Base-by-base conservation (phyloP, 2,329 filamentous ascomycete species). In the Epichloe festucae region DNA sequence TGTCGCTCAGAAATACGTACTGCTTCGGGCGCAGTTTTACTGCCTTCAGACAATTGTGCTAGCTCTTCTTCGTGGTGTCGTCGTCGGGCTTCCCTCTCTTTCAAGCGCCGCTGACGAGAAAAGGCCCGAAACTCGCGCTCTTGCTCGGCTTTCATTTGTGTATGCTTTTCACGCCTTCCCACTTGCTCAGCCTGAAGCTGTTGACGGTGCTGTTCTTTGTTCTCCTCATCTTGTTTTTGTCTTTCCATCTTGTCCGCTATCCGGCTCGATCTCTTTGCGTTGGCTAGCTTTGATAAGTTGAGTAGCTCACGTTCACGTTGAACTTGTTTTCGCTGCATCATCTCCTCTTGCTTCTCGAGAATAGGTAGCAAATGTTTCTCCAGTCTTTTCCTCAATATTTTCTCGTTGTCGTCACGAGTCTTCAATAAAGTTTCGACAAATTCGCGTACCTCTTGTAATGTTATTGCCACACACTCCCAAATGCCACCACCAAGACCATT, bases 391-490 rank as follows among this genome's bases (percentile, higher is more conserved):
- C 83, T 78, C 14, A 98, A 67, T 6, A 83, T 72, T 65, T 89
- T 91, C 67, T 97, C 91, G 60, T 97, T 91, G 5, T 81, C 75
- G 63, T 97, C 88, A 52, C 84, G 84, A 36, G 82, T 87, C 59
- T 85, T 89, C 44, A 79, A 78, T 39, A 97, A 80, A 0, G 76
- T 78, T 5, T 79, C 73, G 50, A 96, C 66, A 53, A 96, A 85
- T 1, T 72, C 67, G 49, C 79, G 79, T 56, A 95, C 87, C 49
- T 98, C 88, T 17, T 82, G 73, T 19, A 95, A 70, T 0, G 84
- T 88, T 50, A 95, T 78, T 40, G 89, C 93, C 42, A 98, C 63
- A 62, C 90, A 96, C 65, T 96, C 89, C 91, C 93, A 98, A 55
- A 78, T 87, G 69, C 84, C 85, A 6, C 82, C 84, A 17, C 83